Conservation (phyloP, 441 rosid genomes). For the Pelargonium citronellum region DNA sequence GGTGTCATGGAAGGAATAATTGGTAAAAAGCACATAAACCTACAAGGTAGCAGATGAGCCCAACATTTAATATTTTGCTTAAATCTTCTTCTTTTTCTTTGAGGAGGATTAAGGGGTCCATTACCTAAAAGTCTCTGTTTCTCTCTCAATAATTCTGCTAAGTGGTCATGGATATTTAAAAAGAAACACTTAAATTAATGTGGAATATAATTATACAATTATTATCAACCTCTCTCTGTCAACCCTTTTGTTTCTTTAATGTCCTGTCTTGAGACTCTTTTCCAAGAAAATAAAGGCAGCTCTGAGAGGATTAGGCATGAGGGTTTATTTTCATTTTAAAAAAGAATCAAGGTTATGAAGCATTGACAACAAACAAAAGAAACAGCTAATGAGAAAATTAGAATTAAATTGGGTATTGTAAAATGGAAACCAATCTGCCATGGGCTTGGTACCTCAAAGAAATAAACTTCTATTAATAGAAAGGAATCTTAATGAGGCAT, state of each 20-base stretch:
- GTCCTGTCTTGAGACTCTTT: slow-evolving; percentile 6
- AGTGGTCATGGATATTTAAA: background rate
- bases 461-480: slow-evolving; percentile 44
- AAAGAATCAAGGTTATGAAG: too few relatives aligned
- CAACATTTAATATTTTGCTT: slow-evolving; percentile 28
- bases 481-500: slow-evolving; percentile 79
- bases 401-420: slow-evolving; percentile 1
- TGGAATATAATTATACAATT: background rate
- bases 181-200: background rate
- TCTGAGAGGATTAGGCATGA: too few relatives aligned
- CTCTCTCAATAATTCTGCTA: background rate
- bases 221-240: background rate
- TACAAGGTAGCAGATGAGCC: slow-evolving; percentile 36
- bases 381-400: background rate
- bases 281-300: too few relatives aligned
- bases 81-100: slow-evolving; percentile 19
- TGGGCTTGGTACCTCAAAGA: slow-evolving; percentile 15
- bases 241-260: background rate
- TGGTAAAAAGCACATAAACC: slow-evolving; percentile 32
- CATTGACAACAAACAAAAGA: too few relatives aligned
- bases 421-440: slow-evolving; percentile 12
- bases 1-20: slow-evolving; percentile 39
- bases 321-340: too few relatives aligned
- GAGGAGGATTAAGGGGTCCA: slow-evolving; percentile 33
- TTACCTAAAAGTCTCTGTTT: slow-evolving; percentile 18